Conservation (phyloP, 192 early-diverging fungal genomes). For the Allomyces macrogynus region DNA sequence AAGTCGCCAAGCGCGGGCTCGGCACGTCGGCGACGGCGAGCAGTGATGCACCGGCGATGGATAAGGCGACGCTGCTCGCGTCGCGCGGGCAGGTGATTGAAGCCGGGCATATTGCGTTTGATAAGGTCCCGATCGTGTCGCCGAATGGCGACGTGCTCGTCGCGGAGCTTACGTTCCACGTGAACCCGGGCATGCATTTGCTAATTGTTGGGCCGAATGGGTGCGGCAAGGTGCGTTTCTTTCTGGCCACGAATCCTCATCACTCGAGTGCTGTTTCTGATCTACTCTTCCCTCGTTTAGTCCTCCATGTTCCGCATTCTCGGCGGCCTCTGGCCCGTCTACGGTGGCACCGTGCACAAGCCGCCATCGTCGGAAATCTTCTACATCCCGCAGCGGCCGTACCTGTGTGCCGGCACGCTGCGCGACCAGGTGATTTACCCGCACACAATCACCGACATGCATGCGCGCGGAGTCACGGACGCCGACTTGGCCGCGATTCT, state of each 20-base stretch:
- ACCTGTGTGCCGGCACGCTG: constrained; percentile 76
- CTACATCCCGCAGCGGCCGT: constrained; percentile 96
- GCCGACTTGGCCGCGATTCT: constrained; percentile 57
- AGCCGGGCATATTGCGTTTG: constrained; percentile 67
- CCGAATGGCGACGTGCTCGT: constrained; percentile 89
- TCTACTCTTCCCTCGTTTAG: constrained; percentile 4
- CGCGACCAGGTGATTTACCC: constrained; percentile 98
- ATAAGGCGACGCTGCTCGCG: constrained; percentile 28
- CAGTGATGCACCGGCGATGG: constrained; percentile 10
- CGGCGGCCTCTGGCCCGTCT: constrained; percentile 89
- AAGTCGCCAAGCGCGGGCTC: constrained; percentile 11
- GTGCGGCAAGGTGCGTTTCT: constrained; percentile 42
- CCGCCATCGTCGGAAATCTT: constrained; percentile 50
- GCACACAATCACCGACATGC: constrained; percentile 64
- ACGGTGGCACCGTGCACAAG: constrained; percentile 38
- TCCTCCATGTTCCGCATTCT: constrained; percentile 89
- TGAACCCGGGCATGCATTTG: constrained; percentile 75
- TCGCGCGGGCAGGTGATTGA: constrained; percentile 48
- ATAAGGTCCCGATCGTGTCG: constrained; percentile 77
- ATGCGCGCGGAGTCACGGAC: constrained; percentile 46
- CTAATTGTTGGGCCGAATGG: constrained; percentile 92
- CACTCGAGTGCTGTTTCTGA: neutral
- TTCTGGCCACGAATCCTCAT: neutral
- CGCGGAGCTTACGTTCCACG: constrained; percentile 61
- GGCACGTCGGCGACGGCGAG: constrained; percentile 21